Conservation (phyloP, 1,139 yeast species). For the Pneumocystis canis region DNA sequence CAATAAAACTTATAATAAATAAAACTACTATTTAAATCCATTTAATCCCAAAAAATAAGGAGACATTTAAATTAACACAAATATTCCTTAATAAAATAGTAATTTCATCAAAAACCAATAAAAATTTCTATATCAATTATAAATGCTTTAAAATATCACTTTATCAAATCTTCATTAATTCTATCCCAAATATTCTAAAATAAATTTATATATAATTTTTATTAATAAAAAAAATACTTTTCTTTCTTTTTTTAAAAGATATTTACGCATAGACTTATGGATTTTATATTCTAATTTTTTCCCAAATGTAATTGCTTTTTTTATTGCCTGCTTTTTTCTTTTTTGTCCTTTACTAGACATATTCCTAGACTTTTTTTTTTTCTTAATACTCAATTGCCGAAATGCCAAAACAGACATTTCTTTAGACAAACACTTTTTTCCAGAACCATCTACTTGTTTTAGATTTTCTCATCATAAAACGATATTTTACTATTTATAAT, state of each 20-base stretch:
- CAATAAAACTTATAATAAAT: background rate
- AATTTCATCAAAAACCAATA: background rate
- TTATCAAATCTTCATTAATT: background rate
- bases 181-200: background rate
- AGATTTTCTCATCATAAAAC: background rate
- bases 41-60: background rate
- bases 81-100: background rate
- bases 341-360: background rate
- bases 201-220: background rate
- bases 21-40: background rate
- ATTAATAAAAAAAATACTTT: background rate
- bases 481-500: background rate
- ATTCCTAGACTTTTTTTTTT: background rate
- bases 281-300: background rate
- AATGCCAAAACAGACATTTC: background rate
- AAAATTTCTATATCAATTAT: background rate
- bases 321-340: background rate
- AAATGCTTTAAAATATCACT: background rate
- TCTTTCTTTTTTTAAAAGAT: background rate
- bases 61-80: background rate
- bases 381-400: background rate
- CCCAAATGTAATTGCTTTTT: background rate
- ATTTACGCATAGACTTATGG: background rate
- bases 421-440: background rate
- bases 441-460: background rate